Conservation (phyloP, 768 basidiomycete species). For the Auriscalpium orientale region DNA sequence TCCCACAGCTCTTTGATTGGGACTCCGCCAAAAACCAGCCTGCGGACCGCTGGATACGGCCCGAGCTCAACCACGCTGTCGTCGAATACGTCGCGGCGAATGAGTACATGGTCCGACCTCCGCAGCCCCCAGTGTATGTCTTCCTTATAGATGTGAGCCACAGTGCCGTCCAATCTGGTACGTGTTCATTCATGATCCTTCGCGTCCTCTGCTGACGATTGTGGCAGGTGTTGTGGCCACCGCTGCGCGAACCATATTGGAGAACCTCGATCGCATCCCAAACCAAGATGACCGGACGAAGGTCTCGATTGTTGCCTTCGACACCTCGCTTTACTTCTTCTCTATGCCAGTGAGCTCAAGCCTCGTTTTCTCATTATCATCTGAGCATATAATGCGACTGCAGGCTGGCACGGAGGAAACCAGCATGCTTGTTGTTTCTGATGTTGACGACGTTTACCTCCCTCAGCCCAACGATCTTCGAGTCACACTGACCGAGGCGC, state of each 20-base stretch:
- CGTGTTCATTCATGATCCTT: constrained; percentile 11
- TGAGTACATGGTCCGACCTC: constrained; percentile 98
- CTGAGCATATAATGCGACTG: neutral
- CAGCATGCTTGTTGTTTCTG: constrained; percentile 94
- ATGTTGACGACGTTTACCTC: constrained; percentile 94
- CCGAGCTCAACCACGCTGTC: constrained; percentile 89
- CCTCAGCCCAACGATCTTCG: constrained; percentile 96
- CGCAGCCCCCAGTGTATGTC: constrained; percentile 93
- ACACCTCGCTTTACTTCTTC: constrained; percentile 93
- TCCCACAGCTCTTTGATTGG: constrained; percentile 98
- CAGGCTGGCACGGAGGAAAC: constrained; percentile 71
- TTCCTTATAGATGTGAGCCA: constrained; percentile 98
- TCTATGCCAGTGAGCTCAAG: constrained; percentile 63
- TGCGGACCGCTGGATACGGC: constrained; percentile 89
- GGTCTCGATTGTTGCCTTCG: constrained; percentile 87
- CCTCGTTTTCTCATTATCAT: neutral
- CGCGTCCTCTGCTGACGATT: neutral
- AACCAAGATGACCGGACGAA: constrained; percentile 93
- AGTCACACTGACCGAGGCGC: constrained; percentile 85
- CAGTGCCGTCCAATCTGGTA: constrained; percentile 82
- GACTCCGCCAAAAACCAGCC: constrained; percentile 89
- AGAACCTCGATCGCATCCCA: constrained; percentile 90
- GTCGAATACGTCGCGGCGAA: constrained; percentile 97
- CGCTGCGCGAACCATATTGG: constrained; percentile 92
- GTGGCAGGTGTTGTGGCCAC: constrained; percentile 90